Evolutionary conservation across 768 basidiomycete species (phyloP).

Genomic region (Rhizopogon vinicolor): DNA sequence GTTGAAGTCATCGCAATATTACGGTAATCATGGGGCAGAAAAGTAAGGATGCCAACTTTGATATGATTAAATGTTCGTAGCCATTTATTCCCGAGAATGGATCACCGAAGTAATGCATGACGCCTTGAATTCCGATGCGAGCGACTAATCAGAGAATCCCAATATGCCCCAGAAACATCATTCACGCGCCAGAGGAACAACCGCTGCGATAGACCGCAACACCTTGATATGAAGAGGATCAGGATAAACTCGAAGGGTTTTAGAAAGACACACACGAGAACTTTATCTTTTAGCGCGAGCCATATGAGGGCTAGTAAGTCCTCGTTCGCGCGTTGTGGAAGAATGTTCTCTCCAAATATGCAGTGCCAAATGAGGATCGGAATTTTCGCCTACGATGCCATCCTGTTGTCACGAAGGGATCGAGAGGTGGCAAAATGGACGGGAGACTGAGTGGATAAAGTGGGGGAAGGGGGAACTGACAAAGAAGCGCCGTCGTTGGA

Average conservation of each 20-base stretch:
- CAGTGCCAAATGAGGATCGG: slow-evolving; percentile 30
- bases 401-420: slow-evolving; percentile 58
- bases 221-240: slow-evolving; percentile 43
- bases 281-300: slow-evolving; percentile 86
- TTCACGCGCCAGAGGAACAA: no score
- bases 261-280: slow-evolving; percentile 52
- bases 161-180: no score
- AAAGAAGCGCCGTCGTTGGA: slow-evolving; percentile 40
- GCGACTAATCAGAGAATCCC: no score
- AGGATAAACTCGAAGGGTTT: not conserved
- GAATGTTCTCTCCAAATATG: slow-evolving; percentile 72
- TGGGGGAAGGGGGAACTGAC: slow-evolving; percentile 65
- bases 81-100: no score
- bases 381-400: not conserved
- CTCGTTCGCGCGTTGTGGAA: slow-evolving; percentile 69
- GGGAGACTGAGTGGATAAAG: slow-evolving; percentile 62
- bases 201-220: slow-evolving; percentile 49
- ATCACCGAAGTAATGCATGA: no score
- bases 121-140: no score
- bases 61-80: no score
- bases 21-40: no score
- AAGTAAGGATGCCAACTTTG: no score
- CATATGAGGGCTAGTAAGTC: slow-evolving; percentile 73
- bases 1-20: no score
- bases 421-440: slow-evolving; percentile 54